Conservation (phyloP, 129 eudicot genomes). For the Artemisia tridentata region DNA sequence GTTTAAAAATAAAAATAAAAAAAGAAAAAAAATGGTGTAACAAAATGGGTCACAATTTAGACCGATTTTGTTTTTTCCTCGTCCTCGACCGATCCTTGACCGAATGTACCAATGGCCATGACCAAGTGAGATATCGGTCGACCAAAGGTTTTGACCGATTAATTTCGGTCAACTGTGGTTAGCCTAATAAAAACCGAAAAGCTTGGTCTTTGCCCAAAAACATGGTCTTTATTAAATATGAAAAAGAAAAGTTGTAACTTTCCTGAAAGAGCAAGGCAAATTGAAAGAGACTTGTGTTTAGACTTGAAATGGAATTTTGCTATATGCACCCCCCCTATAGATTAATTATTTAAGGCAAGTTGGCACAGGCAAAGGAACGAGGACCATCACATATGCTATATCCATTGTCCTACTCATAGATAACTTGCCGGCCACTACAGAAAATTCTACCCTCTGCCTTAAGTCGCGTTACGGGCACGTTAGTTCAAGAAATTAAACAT, state of each 20-base stretch:
- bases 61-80: no score
- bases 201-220: background rate
- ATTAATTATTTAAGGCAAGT: constrained; percentile 10
- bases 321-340: background rate
- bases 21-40: no score
- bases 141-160: no score
- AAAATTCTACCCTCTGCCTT: background rate
- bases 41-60: no score
- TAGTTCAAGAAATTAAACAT: no score
- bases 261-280: constrained; percentile 22
- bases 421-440: constrained; percentile 24
- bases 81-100: no score
- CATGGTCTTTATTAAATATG: background rate
- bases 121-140: no score
- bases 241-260: background rate
- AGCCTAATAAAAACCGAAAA: no score
- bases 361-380: background rate
- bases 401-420: constrained; percentile 19
- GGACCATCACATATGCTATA: background rate
- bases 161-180: no score
- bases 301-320: background rate
- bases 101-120: no score
- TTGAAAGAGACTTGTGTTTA: constrained; percentile 5
- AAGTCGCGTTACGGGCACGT: background rate
- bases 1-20: no score